Base-by-base conservation (phyloP, 2,329 filamentous ascomycete species). In the Phialophora chinensis region DNA sequence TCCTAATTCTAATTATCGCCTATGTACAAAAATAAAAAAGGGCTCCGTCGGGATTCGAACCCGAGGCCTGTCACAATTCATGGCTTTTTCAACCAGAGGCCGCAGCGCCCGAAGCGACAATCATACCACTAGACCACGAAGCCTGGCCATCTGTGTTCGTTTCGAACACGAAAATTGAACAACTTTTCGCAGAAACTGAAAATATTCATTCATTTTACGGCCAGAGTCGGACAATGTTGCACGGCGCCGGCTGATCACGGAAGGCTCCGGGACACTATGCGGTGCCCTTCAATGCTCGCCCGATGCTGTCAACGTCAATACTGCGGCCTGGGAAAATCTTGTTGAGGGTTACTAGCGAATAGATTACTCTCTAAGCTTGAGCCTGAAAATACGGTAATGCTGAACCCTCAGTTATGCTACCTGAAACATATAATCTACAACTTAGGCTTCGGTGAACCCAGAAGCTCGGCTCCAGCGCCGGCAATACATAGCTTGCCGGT, bases 401-500 rank as follows among this genome's bases (percentile, higher is more conserved):
- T 20, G 47, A 35, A 25, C 20, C 29, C 25, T 42, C 44, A 58
- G 54, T 55, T 47, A 47, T 42, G 52, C 60, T 58, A 53, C 61
- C 61, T 50, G 54, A 62, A 52, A 54, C 61, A 63, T 33, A 38
- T 49, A 54, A 42, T 55, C 61, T 70, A 70, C 68, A 70, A 60
- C 55, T 70, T 70, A 8, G 68, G 63, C 62, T 70, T 68, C 7
- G 63, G 63, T 17, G 54, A 42, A 38, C 63, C 66, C 31, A 66
- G 47, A 72, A 96, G 82, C 83, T 96, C 92, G 2, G 87, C 92
- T 33, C 90, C 93, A 5, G 89, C 93, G 23, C 90, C 91, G 29
- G 87, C 87, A 77, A 97, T 96, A 67, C 90, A 91, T 73, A 91
- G 82, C 86, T 96, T 96, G 74, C 93, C 93, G 62, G 93, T 97